phyloP scores from a whole-genome alignment of 2,329 filamentous ascomycete species.

The Cyclaneusma minus region DNA sequence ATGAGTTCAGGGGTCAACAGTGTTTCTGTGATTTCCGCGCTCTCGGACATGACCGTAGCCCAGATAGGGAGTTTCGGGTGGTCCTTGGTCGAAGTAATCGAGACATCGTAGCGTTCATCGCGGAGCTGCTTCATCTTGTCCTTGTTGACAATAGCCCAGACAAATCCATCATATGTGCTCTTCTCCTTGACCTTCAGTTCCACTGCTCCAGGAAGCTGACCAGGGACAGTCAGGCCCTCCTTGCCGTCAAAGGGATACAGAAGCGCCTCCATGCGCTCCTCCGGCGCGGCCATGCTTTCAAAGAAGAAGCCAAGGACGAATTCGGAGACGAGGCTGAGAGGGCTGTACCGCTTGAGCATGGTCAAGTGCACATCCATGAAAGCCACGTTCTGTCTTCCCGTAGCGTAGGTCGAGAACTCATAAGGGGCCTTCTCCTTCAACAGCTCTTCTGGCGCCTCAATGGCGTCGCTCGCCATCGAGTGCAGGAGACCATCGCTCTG shows the following conservation, averaged over 20 bases:
- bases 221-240: constrained; percentile 63
- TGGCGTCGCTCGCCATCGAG: constrained; percentile 20
- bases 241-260: constrained; percentile 86
- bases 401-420: constrained; percentile 77
- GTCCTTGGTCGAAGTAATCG: constrained; percentile 86
- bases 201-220: constrained; percentile 38
- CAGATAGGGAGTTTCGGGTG: constrained; percentile 76
- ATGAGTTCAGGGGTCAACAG: constrained; percentile 80
- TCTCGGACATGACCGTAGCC: constrained; percentile 94
- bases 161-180: constrained; percentile 74
- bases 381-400: constrained; percentile 82
- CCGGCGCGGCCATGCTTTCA: constrained; percentile 54
- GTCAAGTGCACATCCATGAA: constrained; percentile 77
- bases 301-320: constrained; percentile 57
- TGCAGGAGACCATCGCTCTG: constrained; percentile 24
- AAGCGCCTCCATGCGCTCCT: constrained; percentile 61
- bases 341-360: constrained; percentile 79
- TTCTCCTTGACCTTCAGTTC: constrained; percentile 42
- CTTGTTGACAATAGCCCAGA: constrained; percentile 94
- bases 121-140: constrained; percentile 78
- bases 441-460: constrained; percentile 34
- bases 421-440: constrained; percentile 78
- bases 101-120: constrained; percentile 87
- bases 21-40: constrained; percentile 78
- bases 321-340: constrained; percentile 52